Evolutionary conservation across 495 filamentous ascomycete species (phyloP), one percentile per base, ranked within the genome.

Genomic region (Physcia stellaris): DNA sequence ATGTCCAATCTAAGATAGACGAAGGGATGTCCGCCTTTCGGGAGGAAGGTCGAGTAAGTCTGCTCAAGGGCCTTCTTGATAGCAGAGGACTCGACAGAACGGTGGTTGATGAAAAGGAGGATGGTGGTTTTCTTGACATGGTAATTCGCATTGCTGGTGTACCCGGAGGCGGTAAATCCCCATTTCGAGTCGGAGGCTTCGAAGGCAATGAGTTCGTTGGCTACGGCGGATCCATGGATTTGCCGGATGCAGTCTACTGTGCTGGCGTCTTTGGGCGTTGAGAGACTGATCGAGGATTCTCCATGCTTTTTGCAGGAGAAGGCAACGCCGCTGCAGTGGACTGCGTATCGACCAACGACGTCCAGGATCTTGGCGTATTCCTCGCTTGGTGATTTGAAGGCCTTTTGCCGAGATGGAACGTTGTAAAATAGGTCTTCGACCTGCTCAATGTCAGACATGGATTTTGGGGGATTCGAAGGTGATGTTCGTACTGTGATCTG

Each of bases 341-440:
- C 75, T 13, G 92, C 86, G 60, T 95, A 94, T 27, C 83, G 76
- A 11, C 92, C 85, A 20, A 96, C 83, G 39, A 95, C 75, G 56
- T 96, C 90, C 7, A 95, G 79, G 34, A 99, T 94, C 59, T 99
- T 96, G 42, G 90, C 83, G 57, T 94, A 96, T 59, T 99, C 92
- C 56, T 96, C 92, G 26, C 86, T 86, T 17, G 82, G 61, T 21
- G 88, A 94, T 29, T 90, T 73, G 49, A 96, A 99, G 17, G 92
- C 90, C 40, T 79, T 75, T 11, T 86, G 77, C 34, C 92, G 73
- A 9, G 79, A 93, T 3, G 86, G 87, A 2, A 94, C 73, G 49
- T 95, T 96, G 64, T 93, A 99, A 57, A 96, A 99, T 6, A 99
- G 62, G 53, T 99, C 92, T 50, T 99, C 90, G 21, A 96, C 79